A percentile compares a stretch with the other conserved stretches of the same genome.
Evolutionary conservation across 106 monocot species (phyloP).

Genomic region (Vanilla planifolia): DNA sequence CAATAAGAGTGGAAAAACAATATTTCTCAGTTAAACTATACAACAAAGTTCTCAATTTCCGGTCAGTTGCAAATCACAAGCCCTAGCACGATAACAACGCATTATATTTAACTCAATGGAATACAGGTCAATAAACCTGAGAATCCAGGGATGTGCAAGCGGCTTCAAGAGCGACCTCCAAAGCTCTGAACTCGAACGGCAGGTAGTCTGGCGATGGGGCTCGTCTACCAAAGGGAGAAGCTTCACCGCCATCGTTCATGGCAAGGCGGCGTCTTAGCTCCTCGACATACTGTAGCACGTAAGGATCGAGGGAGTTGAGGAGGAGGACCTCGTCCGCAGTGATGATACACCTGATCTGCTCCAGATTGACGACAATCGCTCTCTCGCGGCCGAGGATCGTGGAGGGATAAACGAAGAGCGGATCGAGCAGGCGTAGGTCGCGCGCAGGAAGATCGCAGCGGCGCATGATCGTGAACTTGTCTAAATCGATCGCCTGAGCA

Average conservation of each 20-base stretch:
- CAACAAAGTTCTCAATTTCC: too few relatives aligned
- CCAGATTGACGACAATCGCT: constrained; percentile 53
- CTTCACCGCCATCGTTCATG: constrained; percentile 8
- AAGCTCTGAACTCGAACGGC: constrained; percentile 51
- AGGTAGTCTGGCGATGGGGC: constrained; percentile 31
- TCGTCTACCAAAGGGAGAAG: background rate
- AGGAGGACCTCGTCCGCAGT: constrained; percentile 61
- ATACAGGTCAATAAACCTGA: constrained; percentile 24
- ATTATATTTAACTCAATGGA: background rate
- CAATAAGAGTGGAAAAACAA: too few relatives aligned
- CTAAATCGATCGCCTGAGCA: constrained; percentile 18
- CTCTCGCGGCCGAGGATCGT: constrained; percentile 48
- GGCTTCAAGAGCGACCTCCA: constrained; percentile 54
- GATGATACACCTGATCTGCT: constrained; percentile 58
- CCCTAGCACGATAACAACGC: too few relatives aligned
- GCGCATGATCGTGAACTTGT: constrained; percentile 61
- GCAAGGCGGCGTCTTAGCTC: constrained; percentile 42
- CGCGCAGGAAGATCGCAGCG: constrained; percentile 50
- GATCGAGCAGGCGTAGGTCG: constrained; percentile 56
- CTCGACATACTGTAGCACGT: constrained; percentile 37
- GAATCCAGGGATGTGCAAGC: constrained; percentile 57
- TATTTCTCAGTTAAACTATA: too few relatives aligned
- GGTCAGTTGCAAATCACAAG: too few relatives aligned
- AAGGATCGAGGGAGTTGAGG: constrained; percentile 38
- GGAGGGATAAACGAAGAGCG: constrained; percentile 61